Base-by-base conservation (phyloP, 2,329 filamentous ascomycete species). In the Aspergillus sp. region DNA sequence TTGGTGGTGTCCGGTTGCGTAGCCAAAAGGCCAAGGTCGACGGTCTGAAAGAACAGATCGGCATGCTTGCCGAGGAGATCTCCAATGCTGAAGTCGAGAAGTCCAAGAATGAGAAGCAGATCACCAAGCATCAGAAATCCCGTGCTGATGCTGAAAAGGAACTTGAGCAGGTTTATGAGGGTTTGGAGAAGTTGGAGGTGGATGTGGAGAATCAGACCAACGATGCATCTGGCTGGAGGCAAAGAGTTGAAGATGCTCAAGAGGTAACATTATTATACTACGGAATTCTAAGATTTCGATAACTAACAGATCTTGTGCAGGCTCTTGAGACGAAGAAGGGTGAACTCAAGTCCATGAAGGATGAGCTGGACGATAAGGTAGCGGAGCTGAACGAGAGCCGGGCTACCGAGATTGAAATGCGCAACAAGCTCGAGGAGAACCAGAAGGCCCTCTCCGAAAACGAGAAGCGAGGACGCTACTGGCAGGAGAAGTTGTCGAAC, bases 381-480 rank as follows among this genome's bases (percentile, higher is more conserved):
- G 74, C 84, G 0, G 89, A 94, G 64, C 78, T 97, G 48, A 96
- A 97, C 62, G 86, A 89, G 62, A 95, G 86, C 0, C 82, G 91
- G 7, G 90, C 89, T 0, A 76, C 85, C 3, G 93, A 98, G 68
- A 96, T 98, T 52, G 93, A 98, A 69, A 96, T 97, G 90, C 86
- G 88, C 53, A 97, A 97, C 71, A 95, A 95, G 72, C 83, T 98
- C 1, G 93, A 97, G 63, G 91, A 97, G 64, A 93, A 91, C 66
- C 87, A 95, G 56, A 98, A 98, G 71, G 81, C 85, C 7, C 78
- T 97, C 12, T 70, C 74, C 0, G 91, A 97, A 62, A 95, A 94
- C 68, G 84, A 94, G 66, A 90, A 88, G 69, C 83, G 87, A 50
- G 78, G 87, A 37, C 79, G 78, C 33, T 88, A 95, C 72, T 97